These are phyloP conservation scores for Citrus trifoliata DNA, from an alignment of 345 rosid species.

Conservation along the genomic window DNA sequence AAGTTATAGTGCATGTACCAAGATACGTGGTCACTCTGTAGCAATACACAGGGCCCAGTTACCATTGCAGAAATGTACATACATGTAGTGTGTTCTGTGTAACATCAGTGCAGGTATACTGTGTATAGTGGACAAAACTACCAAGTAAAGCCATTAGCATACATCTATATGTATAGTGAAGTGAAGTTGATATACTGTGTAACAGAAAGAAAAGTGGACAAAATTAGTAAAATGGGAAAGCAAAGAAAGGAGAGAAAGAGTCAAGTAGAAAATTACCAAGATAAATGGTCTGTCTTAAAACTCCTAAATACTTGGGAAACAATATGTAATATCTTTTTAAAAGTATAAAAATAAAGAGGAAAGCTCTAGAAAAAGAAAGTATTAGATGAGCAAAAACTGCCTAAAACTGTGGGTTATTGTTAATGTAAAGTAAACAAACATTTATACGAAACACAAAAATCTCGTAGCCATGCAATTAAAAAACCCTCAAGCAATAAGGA, in stretches of 20 bases:
- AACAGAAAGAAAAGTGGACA: not conserved
- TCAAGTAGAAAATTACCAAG: not conserved
- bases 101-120: not conserved
- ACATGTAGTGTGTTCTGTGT: not conserved
- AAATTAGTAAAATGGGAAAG: not conserved
- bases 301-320: conserved; percentile 4
- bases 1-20: conserved; percentile 10
- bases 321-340: not conserved
- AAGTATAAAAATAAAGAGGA: not conserved
- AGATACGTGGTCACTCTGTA: not conserved
- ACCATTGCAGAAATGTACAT: not conserved
- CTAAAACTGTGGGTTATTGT: conserved; percentile 25
- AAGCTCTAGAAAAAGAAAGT: not conserved
- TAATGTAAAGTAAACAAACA: not conserved
- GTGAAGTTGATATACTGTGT: not conserved
- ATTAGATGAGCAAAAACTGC: conserved; percentile 7
- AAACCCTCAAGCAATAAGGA: not conserved
- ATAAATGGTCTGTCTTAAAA: not conserved
- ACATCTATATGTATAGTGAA: not conserved
- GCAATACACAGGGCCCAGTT: conserved; percentile 13
- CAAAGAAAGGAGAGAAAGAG: not conserved
- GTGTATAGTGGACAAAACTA: no score
- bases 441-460: not conserved
- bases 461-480: conserved; percentile 21
- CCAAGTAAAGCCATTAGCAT: no score